A percentile compares a stretch with the other conserved stretches of the same genome.
These are phyloP conservation scores for Starmerella apis DNA, from an alignment of 805 yeast species.

Conservation along the genomic window DNA sequence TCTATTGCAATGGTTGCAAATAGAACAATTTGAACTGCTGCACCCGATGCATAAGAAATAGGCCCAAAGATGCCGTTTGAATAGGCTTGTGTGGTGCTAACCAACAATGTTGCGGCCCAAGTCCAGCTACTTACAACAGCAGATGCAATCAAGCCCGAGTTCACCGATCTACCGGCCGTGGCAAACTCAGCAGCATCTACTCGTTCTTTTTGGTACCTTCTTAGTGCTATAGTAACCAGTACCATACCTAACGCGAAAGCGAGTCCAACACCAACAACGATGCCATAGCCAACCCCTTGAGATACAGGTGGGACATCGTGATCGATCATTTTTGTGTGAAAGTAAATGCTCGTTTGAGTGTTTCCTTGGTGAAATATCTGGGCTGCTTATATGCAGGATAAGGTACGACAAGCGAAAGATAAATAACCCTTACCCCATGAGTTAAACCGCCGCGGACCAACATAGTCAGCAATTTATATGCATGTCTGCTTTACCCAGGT, in stretches of 20 bases:
- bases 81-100: slow-evolving; percentile 70
- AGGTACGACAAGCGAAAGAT: not conserved
- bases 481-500: slow-evolving; percentile 4
- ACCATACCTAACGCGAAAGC: slow-evolving; percentile 62
- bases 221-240: slow-evolving; percentile 54
- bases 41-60: slow-evolving; percentile 82
- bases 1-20: slow-evolving; percentile 83
- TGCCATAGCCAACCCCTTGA: slow-evolving; percentile 79
- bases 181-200: slow-evolving; percentile 90
- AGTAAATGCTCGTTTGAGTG: not conserved
- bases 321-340: not conserved
- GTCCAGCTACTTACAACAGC: slow-evolving; percentile 95
- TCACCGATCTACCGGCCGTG: slow-evolving; percentile 84
- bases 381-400: not conserved
- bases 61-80: slow-evolving; percentile 71
- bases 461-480: slow-evolving; percentile 15
- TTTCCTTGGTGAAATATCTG: not conserved
- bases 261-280: slow-evolving; percentile 79
- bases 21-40: slow-evolving; percentile 74
- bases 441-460: not conserved
- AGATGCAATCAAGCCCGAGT: slow-evolving; percentile 72
- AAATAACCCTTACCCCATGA: not conserved
- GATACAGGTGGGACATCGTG: slow-evolving; percentile 36
- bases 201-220: slow-evolving; percentile 72
- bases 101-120: slow-evolving; percentile 72